phyloP scores from a whole-genome alignment of 73 alveolate genomes.

The Paramecium caudatum region DNA sequence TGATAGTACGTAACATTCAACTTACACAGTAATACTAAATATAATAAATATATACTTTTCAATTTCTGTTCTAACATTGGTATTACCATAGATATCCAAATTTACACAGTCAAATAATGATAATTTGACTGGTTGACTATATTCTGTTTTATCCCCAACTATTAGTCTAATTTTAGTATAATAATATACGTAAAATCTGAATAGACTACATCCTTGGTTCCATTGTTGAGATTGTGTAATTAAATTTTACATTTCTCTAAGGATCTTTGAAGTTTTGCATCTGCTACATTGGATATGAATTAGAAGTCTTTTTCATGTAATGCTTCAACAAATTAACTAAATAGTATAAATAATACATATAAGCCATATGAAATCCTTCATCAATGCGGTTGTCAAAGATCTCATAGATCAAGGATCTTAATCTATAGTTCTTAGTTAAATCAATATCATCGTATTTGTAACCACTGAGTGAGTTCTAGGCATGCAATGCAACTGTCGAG shows the following conservation, averaged over 20 bases:
- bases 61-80: neutral
- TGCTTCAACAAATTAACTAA: neutral
- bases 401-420: constrained; percentile 9
- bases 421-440: neutral
- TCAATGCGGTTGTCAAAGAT: neutral
- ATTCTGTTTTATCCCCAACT: neutral
- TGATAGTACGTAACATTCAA: neutral
- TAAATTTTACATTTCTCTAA: constrained; percentile 25
- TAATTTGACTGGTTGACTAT: neutral
- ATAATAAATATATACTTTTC: neutral
- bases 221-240: constrained; percentile 19
- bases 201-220: constrained; percentile 15
- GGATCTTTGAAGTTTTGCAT: constrained; percentile 26
- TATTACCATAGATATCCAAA: neutral
- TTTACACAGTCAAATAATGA: neutral
- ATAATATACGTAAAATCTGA: neutral
- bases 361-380: constrained; percentile 52
- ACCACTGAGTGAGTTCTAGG: neutral
- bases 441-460: constrained; percentile 38
- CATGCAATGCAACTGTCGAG: constrained; percentile 34
- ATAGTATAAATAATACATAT: neutral
- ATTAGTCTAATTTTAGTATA: neutral
- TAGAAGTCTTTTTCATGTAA: constrained; percentile 1
- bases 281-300: neutral
- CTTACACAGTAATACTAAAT: neutral